Percentiles rank a stretch among this genome's conserved stretches.
Conservation (phyloP, 495 filamentous ascomycete species). For the Barbatosphaeria neglecta region DNA sequence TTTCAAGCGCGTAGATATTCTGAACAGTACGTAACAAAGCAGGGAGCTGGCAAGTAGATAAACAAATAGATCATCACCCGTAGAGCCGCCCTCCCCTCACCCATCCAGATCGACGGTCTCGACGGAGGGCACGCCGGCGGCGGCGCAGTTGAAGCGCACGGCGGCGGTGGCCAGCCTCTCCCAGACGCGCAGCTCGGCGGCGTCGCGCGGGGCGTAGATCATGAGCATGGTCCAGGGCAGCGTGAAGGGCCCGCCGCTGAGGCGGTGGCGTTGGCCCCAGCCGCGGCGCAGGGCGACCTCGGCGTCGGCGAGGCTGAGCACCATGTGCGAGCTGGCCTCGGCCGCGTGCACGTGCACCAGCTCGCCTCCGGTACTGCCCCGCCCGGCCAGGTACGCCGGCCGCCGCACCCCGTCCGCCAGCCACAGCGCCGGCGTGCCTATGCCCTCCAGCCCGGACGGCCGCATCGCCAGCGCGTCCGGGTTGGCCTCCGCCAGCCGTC, state of each 20-base stretch:
- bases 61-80: too few species aligned
- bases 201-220: conserved; percentile 22
- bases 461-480: conserved; percentile 7
- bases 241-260: conserved; percentile 12
- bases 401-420: conserved; percentile 2
- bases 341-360: conserved; percentile 18
- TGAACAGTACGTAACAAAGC: too few species aligned
- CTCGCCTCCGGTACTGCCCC: conserved; percentile 11
- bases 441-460: conserved; percentile 14
- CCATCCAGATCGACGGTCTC: neutral
- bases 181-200: conserved; percentile 16
- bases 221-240: conserved; percentile 17
- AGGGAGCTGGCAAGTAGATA: too few species aligned
- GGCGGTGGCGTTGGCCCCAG: conserved; percentile 19
- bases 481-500: conserved; percentile 5
- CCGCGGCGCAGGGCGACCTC: conserved; percentile 14
- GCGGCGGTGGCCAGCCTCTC: conserved; percentile 10
- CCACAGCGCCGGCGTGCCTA: conserved; percentile 11
- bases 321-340: conserved; percentile 21
- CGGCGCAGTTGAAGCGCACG: neutral
- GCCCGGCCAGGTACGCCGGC: conserved; percentile 2
- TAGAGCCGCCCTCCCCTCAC: neutral
- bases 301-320: conserved; percentile 19
- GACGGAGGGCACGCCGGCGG: neutral
- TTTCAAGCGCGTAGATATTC: too few species aligned